Percentiles rank a stretch among this genome's conserved stretches.
Conservation (phyloP, 1,139 yeast species). For the Sugiyamaella neomexicana region DNA sequence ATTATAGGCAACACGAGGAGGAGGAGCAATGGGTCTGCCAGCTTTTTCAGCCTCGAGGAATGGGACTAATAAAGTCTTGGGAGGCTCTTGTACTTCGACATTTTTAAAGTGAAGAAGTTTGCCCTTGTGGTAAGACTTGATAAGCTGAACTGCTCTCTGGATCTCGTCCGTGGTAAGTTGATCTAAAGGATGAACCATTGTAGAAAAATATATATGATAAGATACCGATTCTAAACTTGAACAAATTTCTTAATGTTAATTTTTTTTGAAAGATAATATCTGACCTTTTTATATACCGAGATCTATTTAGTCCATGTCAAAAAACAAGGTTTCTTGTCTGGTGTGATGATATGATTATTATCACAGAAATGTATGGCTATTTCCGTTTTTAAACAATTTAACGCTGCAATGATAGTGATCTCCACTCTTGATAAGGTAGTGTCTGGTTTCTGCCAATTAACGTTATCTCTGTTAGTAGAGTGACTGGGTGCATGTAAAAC, state of each 20-base stretch:
- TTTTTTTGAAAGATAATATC: background rate
- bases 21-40: conserved; percentile 55
- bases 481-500: background rate
- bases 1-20: conserved; percentile 61
- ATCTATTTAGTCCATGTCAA: no score
- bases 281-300: background rate
- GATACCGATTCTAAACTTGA: no score
- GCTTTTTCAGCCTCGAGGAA: conserved; percentile 68
- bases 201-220: background rate
- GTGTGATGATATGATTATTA: no score
- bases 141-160: conserved; percentile 53
- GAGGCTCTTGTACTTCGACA: conserved; percentile 76
- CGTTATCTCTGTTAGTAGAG: background rate
- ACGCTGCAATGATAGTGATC: conserved; percentile 5
- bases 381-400: conserved; percentile 12
- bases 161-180: conserved; percentile 67
- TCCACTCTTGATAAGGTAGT: conserved; percentile 10
- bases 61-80: conserved; percentile 69
- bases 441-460: background rate
- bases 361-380: background rate
- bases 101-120: conserved; percentile 65
- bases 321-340: no score
- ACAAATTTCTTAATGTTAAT: background rate
- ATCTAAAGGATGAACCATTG: conserved; percentile 54
- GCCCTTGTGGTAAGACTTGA: conserved; percentile 51